phyloP scores from a whole-genome alignment of 2,329 filamentous ascomycete genomes.

The Apiospora phragmitis region DNA sequence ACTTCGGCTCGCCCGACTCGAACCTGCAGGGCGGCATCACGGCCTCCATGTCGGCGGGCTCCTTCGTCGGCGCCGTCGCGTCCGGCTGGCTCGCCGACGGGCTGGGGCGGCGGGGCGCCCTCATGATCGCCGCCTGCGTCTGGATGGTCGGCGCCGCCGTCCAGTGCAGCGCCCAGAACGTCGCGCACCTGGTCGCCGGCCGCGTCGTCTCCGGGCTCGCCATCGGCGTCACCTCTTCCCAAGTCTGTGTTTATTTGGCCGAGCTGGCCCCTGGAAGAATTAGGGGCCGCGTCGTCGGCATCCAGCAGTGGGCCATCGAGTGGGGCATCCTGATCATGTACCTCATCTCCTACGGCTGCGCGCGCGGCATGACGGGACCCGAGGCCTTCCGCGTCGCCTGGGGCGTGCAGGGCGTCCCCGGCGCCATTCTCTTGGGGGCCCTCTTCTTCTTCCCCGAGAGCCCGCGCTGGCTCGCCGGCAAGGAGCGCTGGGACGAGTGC shows the following conservation, averaged over 20 bases:
- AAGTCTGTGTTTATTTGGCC: slow-evolving; percentile 67
- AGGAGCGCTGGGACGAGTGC: slow-evolving; percentile 41
- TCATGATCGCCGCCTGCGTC: slow-evolving; percentile 42
- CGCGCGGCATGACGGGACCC: slow-evolving; percentile 47
- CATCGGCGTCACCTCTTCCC: slow-evolving; percentile 64
- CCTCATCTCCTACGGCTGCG: slow-evolving; percentile 64
- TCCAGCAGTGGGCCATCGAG: slow-evolving; percentile 73
- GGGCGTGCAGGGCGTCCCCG: slow-evolving; percentile 49
- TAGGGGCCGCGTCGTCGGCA: slow-evolving; percentile 65
- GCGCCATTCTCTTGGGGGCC: slow-evolving; percentile 47
- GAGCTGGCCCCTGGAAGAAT: slow-evolving; percentile 58
- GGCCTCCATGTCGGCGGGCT: slow-evolving; percentile 49
- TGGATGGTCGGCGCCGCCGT: slow-evolving; percentile 58
- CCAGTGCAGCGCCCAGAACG: slow-evolving; percentile 56
- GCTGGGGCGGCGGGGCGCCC: slow-evolving; percentile 40
- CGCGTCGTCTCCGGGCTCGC: slow-evolving; percentile 61
- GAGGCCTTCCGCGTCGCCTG: slow-evolving; percentile 62
- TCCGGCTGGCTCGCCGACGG: slow-evolving; percentile 47
- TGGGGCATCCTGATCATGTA: slow-evolving; percentile 66
- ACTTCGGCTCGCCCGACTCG: slow-evolving; percentile 46
- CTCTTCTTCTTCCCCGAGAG: slow-evolving; percentile 60
- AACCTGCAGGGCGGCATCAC: slow-evolving; percentile 50
- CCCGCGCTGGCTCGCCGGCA: slow-evolving; percentile 55
- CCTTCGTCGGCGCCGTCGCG: slow-evolving; percentile 44
- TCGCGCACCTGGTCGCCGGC: slow-evolving; percentile 51